Evolutionary conservation across 1,284 basidiomycete species (phyloP).

Genomic region (Malassezia vespertilionis): DNA sequence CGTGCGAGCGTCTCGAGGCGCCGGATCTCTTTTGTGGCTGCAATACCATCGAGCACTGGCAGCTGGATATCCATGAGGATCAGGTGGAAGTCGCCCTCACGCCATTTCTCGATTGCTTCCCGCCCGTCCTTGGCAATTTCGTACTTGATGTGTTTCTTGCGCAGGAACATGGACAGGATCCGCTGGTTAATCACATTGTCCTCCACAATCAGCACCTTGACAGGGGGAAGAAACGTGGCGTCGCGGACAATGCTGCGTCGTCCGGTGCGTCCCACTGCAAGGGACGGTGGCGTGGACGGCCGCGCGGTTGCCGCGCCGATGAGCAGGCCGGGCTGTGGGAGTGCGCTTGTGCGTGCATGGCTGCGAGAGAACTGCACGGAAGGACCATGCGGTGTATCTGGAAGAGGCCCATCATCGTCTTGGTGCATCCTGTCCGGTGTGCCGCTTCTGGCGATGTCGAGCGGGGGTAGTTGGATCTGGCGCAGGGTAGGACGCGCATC

Average conservation of each 20-base stretch:
- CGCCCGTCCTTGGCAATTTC: conserved; percentile 87
- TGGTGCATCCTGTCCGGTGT: too few relatives aligned
- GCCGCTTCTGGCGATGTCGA: too few relatives aligned
- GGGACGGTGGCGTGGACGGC: not conserved
- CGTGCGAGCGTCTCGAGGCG: conserved; percentile 60
- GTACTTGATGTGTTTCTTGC: conserved; percentile 88
- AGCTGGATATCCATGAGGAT: conserved; percentile 99
- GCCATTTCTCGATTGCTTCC: conserved; percentile 94
- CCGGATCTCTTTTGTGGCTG: conserved; percentile 91
- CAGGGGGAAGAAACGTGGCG: conserved; percentile 40
- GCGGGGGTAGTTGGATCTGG: too few relatives aligned
- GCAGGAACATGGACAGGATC: conserved; percentile 89
- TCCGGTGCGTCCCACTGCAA: conserved; percentile 1
- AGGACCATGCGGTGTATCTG: too few relatives aligned
- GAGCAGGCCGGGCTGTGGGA: conserved; percentile 41
- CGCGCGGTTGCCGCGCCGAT: conserved; percentile 24
- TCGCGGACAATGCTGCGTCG: conserved; percentile 32
- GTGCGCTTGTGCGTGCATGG: conserved; percentile 23
- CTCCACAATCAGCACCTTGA: conserved; percentile 46
- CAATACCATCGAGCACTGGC: conserved; percentile 95
- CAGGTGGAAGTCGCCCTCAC: conserved; percentile 81
- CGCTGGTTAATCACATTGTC: conserved; percentile 99
- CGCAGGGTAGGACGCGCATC: too few relatives aligned
- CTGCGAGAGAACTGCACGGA: too few relatives aligned
- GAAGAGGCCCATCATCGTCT: too few relatives aligned